A percentile compares a stretch with the other conserved stretches of the same genome.
These are phyloP conservation scores for Fusarium azukiicola DNA, from an alignment of 2,329 filamentous ascomycete species.

Conservation along the genomic window DNA sequence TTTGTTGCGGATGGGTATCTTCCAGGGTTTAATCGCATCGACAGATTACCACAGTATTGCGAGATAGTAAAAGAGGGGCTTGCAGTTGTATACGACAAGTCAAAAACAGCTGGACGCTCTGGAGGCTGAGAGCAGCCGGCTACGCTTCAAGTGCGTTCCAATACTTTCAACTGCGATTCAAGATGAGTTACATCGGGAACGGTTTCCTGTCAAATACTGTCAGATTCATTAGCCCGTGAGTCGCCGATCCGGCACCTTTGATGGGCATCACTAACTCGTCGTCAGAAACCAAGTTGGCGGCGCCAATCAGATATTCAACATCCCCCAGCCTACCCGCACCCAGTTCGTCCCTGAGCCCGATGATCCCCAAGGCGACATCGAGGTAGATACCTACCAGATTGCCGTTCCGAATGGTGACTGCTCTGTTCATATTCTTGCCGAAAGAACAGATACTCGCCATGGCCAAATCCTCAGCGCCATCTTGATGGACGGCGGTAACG, in stretches of 20 bases:
- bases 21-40: background rate
- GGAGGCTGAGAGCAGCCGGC: background rate
- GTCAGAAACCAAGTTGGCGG: too few relatives aligned
- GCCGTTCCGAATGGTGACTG: background rate
- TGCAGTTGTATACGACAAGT: background rate
- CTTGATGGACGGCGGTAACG: background rate
- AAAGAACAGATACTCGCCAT: background rate
- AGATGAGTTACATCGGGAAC: too few relatives aligned
- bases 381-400: background rate
- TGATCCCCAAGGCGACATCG: too few relatives aligned
- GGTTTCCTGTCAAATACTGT: too few relatives aligned
- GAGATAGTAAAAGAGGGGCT: background rate
- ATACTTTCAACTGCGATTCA: too few relatives aligned
- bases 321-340: too few relatives aligned
- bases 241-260: too few relatives aligned
- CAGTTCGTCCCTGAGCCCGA: too few relatives aligned
- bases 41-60: background rate
- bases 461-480: background rate
- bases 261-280: too few relatives aligned
- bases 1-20: background rate
- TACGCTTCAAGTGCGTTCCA: background rate
- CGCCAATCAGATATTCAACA: too few relatives aligned
- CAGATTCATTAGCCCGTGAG: too few relatives aligned
- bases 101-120: background rate
- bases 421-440: background rate